Evolutionary conservation across 805 yeast genomes (phyloP), one percentile per base, ranked within the genome.

Genomic region (Ogataea neopini): DNA sequence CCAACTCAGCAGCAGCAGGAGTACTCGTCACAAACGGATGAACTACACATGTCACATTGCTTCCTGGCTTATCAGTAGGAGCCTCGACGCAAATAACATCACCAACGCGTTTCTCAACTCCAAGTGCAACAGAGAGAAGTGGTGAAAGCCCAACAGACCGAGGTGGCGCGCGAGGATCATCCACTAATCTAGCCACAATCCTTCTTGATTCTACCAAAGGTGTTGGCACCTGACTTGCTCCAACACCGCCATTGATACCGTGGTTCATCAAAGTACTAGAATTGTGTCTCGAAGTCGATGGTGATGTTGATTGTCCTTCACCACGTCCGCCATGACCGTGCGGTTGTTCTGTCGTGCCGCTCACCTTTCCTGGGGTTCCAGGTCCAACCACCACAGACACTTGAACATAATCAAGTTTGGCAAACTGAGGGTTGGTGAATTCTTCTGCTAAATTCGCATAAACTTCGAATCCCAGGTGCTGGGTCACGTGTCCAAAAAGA

Each of bases 321-420:
- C 34, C 17, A n/a, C 34, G 34, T 10, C 43, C 53, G 14, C 10
- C 11, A 11, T 41, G 43, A 32, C 39, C 44, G 20, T 34, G 6
- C 8, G 25, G 25, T 9, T 43, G 29, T 14, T 39, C 42, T 1
- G 35, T 13, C 7, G 55, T 4, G 1, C 64, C 63, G 33, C 54
- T 55, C 3, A 62, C 56, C 38, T 48, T 51, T 36, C 52, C 9
- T n/a, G 62, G 56, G 8, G 70, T 62, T 5, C 71, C 70, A 0
- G 86, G 85, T 0, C 86, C 84, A 2, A 74, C 69, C 1, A 81
- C 60, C 0, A 81, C 64, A 0, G 82, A 73, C 0, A 81, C 80
- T 3, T 73, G 72, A 3, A 79, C 83, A 57, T 64, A 78, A 28
- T 72, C 72, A 5, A 73, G 59, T 5, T 62, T 57, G 38, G 66